phyloP scores from a whole-genome alignment of 148 eudicot genomes.

The Cornus suecica region DNA sequence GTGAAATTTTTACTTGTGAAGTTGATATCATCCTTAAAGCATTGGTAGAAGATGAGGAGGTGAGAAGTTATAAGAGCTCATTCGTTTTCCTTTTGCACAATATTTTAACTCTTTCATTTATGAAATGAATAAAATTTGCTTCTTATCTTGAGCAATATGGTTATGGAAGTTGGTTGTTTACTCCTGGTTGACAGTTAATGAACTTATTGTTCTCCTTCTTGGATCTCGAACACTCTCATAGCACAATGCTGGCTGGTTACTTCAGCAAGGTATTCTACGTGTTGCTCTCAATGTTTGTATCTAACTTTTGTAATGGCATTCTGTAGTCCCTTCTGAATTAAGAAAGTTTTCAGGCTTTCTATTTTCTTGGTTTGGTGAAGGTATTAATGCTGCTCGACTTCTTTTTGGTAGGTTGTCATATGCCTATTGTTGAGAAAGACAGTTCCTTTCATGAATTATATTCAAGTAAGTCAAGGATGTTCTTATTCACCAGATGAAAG shows the following conservation, averaged over 20 bases:
- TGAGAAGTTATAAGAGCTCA: constrained; percentile 16
- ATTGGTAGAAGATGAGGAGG: constrained; percentile 95
- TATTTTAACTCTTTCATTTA: not conserved
- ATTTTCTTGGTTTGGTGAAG: not conserved
- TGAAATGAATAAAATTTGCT: not conserved
- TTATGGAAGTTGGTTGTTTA: constrained; percentile 7
- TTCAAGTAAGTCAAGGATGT: constrained; percentile 54
- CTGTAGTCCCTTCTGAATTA: not conserved
- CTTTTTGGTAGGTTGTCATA: constrained; percentile 61
- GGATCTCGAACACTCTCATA: constrained; percentile 70
- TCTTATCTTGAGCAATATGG: not conserved
- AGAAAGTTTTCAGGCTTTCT: not conserved
- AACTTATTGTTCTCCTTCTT: constrained; percentile 75
- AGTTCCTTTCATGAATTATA: constrained; percentile 68
- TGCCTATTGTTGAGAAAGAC: constrained; percentile 90
- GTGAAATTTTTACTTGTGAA: constrained; percentile 95
- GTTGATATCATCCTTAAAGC: constrained; percentile 91
- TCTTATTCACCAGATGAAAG: not conserved
- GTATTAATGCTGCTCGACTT: not conserved
- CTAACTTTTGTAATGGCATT: not conserved
- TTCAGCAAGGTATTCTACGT: constrained; percentile 73
- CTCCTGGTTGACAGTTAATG: constrained; percentile 59
- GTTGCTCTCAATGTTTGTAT: constrained; percentile 2
- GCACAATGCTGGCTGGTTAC: constrained; percentile 83
- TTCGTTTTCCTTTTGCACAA: not conserved